Percentiles rank a stretch among this genome's conserved stretches.
Evolutionary conservation across 768 basidiomycete species (phyloP).

Genomic region (Amanita subjunquillea): DNA sequence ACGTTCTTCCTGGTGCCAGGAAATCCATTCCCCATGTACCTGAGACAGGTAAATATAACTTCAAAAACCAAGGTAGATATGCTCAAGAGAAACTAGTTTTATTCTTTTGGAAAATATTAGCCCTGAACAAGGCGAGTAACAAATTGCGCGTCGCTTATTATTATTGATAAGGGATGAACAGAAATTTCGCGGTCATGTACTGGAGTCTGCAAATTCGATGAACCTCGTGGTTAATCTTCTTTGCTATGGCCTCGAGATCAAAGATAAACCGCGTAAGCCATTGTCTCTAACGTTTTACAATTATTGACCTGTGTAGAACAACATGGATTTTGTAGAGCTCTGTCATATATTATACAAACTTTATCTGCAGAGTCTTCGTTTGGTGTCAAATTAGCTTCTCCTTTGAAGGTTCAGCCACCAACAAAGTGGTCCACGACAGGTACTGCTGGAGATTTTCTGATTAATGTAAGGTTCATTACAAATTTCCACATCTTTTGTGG

Average conservation of each 20-base stretch:
- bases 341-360: slow-evolving; percentile 88
- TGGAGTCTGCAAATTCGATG: slow-evolving; percentile 72
- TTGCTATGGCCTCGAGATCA: slow-evolving; percentile 77
- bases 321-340: slow-evolving; percentile 79
- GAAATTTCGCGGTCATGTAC: slow-evolving; percentile 82
- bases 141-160: not conserved
- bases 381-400: slow-evolving; percentile 54
- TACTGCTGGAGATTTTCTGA: slow-evolving; percentile 76
- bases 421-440: slow-evolving; percentile 69
- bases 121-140: slow-evolving; percentile 73
- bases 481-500: slow-evolving; percentile 2
- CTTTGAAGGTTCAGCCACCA: slow-evolving; percentile 57
- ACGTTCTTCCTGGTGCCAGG: slow-evolving; percentile 76
- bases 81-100: slow-evolving; percentile 36
- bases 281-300: not conserved
- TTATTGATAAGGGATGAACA: slow-evolving; percentile 19
- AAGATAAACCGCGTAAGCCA: slow-evolving; percentile 81
- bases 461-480: slow-evolving; percentile 47
- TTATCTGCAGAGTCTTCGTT: slow-evolving; percentile 80
- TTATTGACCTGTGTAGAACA: slow-evolving; percentile 49
- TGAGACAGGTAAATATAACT: slow-evolving; percentile 57
- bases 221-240: slow-evolving; percentile 74
- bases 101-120: slow-evolving; percentile 86
- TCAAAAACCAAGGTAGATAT: not conserved
- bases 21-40: slow-evolving; percentile 74